These are phyloP conservation scores for Ganoderma boninense DNA, from an alignment of 1,284 basidiomycete species.

Conservation along the genomic window DNA sequence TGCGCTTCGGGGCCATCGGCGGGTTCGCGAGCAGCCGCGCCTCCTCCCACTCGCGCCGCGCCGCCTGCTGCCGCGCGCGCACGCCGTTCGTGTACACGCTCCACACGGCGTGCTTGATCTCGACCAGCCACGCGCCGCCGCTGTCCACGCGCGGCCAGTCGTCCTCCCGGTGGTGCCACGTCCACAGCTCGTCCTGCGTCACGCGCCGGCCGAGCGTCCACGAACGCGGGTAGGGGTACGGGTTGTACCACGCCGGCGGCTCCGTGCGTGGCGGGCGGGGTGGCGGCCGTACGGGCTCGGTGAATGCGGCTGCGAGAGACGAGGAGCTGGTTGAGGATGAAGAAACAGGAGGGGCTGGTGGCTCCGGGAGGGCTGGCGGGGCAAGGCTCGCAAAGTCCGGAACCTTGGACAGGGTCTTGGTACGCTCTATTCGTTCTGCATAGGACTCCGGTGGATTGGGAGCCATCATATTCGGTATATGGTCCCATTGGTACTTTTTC, in stretches of 20 bases:
- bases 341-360: background rate
- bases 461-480: slow-evolving; percentile 1
- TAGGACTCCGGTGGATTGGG: background rate
- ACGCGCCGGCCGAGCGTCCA: slow-evolving; percentile 12
- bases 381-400: background rate
- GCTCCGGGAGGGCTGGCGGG: background rate
- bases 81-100: slow-evolving; percentile 1
- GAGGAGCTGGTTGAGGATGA: background rate
- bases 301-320: slow-evolving; percentile 3
- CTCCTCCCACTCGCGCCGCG: slow-evolving; percentile 16
- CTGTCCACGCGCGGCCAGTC: slow-evolving; percentile 12
- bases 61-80: slow-evolving; percentile 6
- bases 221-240: slow-evolving; percentile 26
- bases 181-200: slow-evolving; percentile 2
- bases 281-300: background rate
- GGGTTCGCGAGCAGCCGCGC: slow-evolving; percentile 14
- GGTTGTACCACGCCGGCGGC: slow-evolving; percentile 25
- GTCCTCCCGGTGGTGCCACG: slow-evolving; percentile 21
- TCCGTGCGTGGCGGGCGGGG: slow-evolving; percentile 9
- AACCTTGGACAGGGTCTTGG: background rate
- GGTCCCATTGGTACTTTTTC: background rate
- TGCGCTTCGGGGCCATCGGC: slow-evolving; percentile 5
- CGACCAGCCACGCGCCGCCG: background rate
- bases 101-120: slow-evolving; percentile 10
- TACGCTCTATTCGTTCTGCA: background rate